These are phyloP conservation scores for Pseudocercospora crystallina DNA, from an alignment of 2,329 filamentous ascomycete genomes.

Conservation along the genomic window DNA sequence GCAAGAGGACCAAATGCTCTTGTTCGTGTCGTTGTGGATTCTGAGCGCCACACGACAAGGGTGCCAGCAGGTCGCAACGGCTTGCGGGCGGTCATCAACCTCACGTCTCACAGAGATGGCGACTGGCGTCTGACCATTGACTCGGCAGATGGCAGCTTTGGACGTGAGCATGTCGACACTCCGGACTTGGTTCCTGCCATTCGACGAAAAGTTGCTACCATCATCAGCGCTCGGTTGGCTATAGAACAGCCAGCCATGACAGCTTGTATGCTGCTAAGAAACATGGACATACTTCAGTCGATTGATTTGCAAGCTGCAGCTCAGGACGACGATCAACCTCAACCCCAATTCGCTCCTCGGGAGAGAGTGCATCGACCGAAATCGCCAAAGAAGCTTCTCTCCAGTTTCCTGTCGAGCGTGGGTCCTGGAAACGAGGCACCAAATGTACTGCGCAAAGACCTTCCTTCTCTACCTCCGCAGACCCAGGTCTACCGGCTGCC, in stretches of 20 bases:
- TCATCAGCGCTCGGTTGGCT: slow-evolving; percentile 59
- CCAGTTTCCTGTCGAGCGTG: slow-evolving; percentile 69
- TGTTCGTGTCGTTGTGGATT: slow-evolving; percentile 72
- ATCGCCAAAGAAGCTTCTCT: slow-evolving; percentile 90
- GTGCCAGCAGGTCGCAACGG: slow-evolving; percentile 50
- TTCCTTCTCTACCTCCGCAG: slow-evolving; percentile 29
- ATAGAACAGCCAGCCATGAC: slow-evolving; percentile 65
- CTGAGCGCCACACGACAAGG: slow-evolving; percentile 33
- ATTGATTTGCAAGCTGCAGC: slow-evolving; percentile 45
- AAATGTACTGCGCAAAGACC: slow-evolving; percentile 28
- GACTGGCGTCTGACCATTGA: slow-evolving; percentile 58
- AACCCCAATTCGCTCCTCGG: slow-evolving; percentile 14
- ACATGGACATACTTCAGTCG: slow-evolving; percentile 73
- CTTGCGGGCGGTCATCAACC: slow-evolving; percentile 68
- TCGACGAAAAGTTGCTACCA: slow-evolving; percentile 26
- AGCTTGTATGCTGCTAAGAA: slow-evolving; percentile 70
- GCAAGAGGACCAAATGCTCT: slow-evolving; percentile 67
- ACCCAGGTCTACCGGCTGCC: slow-evolving; percentile 22
- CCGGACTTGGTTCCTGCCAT: slow-evolving; percentile 64
- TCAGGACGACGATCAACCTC: slow-evolving; percentile 21
- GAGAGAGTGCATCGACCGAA: slow-evolving; percentile 67
- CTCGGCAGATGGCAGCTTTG: slow-evolving; percentile 69
- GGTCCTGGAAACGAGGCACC: slow-evolving; percentile 43
- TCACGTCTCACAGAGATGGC: slow-evolving; percentile 56
- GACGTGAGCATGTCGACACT: slow-evolving; percentile 69